Base-by-base conservation (phyloP, 2,329 filamentous ascomycete species). In the Emergomyces africanus region DNA sequence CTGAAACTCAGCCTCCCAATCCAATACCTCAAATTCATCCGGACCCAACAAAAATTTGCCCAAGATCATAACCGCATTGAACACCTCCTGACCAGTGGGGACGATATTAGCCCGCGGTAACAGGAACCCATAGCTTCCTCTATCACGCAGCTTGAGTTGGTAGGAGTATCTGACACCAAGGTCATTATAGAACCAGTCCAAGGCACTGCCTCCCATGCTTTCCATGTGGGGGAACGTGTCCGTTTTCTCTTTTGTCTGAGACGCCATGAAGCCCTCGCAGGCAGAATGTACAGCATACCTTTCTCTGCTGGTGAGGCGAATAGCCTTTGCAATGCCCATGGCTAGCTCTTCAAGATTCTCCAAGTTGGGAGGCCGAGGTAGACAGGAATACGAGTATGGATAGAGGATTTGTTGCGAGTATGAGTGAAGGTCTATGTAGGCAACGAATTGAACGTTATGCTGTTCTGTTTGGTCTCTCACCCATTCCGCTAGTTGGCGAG, bases 171-270 rank as follows among this genome's bases (percentile, higher is more conserved):
- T 85, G 20, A 92, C 88, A 53, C 81, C 78, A 62, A 97, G 74
- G 67, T 95, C 87, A 66, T 95, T 89, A 70, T 95, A 96, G 73
- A 99, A 96, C 84, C 89, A 97, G 73, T 97, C 94, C 48, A 97
- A 83, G 1, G 89, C 89, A 54, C 88, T 91, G 2, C 92, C 92
- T 44, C 92, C 91, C 3, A 86, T 84, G 0, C 82, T 82, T 69
- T 94, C 88, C 62, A 91, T 82, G 44, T 83, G 78, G 2, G 78
- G 77, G 25, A 78, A 74, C 5, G 75, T 61, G 15, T 61, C 57
- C 37, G 67, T 66, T 28, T 68, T 61, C 37, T 71, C 51, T 30
- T 68, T 65, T 30, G 61, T 65, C 42, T 67, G 66, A 1, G 65
- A 68, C 8, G 73, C 70, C 1, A 88, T 81, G 20, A 88, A 87